Conservation (phyloP, 129 eudicot genomes). For the Flaveria robusta region DNA sequence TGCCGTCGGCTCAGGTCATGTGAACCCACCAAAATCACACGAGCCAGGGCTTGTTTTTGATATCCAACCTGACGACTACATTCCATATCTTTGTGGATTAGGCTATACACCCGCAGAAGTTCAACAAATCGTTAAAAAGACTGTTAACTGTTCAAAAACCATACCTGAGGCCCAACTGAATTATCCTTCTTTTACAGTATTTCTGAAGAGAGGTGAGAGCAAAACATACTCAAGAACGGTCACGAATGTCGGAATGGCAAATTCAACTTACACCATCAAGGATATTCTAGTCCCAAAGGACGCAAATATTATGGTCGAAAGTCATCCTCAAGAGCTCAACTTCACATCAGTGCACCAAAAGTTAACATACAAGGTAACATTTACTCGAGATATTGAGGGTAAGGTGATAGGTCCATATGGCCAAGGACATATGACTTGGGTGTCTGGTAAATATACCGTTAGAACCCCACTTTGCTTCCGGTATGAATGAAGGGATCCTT, state of each 20-base stretch:
- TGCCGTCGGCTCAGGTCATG: conserved; percentile 61
- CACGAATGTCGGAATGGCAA: conserved; percentile 53
- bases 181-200: conserved; percentile 62
- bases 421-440: conserved; percentile 53
- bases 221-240: conserved; percentile 46
- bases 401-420: conserved; percentile 9
- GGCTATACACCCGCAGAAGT: conserved; percentile 43
- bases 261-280: conserved; percentile 30
- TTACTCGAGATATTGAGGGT: conserved; percentile 19
- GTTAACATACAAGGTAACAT: conserved; percentile 41
- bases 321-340: conserved; percentile 25
- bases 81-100: conserved; percentile 60
- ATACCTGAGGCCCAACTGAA: conserved; percentile 54
- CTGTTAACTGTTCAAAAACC: conserved; percentile 34
- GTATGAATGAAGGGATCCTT: not conserved
- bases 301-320: conserved; percentile 23
- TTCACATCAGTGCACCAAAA: conserved; percentile 41
- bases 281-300: conserved; percentile 29
- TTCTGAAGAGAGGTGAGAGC: conserved; percentile 12
- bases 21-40: conserved; percentile 52
- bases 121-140: conserved; percentile 14
- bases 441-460: conserved; percentile 32
- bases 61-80: conserved; percentile 52
- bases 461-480: conserved; percentile 44
- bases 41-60: conserved; percentile 68